Evolutionary conservation across 2,329 filamentous ascomycete genomes (phyloP), one percentile per base, ranked within the genome.

Genomic region (Monilinia aucupariae): DNA sequence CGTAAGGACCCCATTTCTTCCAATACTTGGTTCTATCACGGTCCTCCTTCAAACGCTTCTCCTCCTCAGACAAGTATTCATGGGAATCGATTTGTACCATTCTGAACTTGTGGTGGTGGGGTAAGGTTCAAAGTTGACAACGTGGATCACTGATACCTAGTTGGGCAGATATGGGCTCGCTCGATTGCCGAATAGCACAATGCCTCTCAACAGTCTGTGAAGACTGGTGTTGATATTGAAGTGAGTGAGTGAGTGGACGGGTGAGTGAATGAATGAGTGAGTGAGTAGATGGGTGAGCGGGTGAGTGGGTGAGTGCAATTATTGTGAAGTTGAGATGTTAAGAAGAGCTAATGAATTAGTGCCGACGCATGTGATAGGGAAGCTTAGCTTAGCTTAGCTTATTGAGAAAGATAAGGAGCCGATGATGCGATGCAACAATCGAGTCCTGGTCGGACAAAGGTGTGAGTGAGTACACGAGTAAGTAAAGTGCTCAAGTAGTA

Each of bases 1-100:
- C 88, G 74, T 97, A 97, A 30, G 92, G 88, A 62, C 93, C 93
- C 92, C 92, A 97, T 85, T 89, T 91, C 85, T 97, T 97, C 93
- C 93, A 97, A 80, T 97, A 97, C 76, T 91, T 93, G 68, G 78
- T 84, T 67, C 88, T 87, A 68, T 93, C 85, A 64, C 87, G 85
- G 77, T 97, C 93, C 74, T 96, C 86, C 74, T 89, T 88, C 70
- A 97, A 83, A 56, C 94, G 88, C 76, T 89, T 89, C 81, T 97
- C 93, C 78, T 97, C 93, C 76, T 90, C 87, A 65, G 89, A 92
- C 74, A 93, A 83, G 76, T 91, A 92, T 74, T 94, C 90, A 77
- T 94, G 86, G 73, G 88, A 86, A 77, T 96, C 91, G 74, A 94
- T 88, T 73, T 96, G 83, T 74, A 96, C 92, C 93, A 97, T 97